These are phyloP conservation scores for Wickerhamomyces sydowiorum DNA, from an alignment of 805 yeast species.

Conservation along the genomic window DNA sequence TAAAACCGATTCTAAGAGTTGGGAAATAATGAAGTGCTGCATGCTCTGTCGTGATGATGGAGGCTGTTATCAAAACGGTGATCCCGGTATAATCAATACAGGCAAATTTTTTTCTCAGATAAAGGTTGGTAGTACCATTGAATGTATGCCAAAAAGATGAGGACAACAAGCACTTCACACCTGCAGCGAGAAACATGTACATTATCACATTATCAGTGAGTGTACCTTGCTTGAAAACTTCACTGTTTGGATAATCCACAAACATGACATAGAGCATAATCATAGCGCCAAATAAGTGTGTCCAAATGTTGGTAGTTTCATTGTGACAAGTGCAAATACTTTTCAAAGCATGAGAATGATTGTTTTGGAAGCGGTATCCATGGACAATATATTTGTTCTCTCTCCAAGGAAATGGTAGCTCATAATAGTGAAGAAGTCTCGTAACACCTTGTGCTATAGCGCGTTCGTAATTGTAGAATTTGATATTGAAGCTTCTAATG, in stretches of 20 bases:
- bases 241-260: constrained; percentile 59
- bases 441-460: constrained; percentile 37
- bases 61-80: constrained; percentile 82
- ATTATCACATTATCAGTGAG: constrained; percentile 44
- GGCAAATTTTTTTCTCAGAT: constrained; percentile 68
- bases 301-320: constrained; percentile 91
- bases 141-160: constrained; percentile 92
- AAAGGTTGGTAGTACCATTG: constrained; percentile 62
- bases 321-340: constrained; percentile 68
- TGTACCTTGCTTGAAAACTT: constrained; percentile 37
- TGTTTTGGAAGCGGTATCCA: constrained; percentile 80
- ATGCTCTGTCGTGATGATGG: constrained; percentile 83
- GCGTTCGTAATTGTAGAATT: constrained; percentile 39
- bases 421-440: constrained; percentile 69
- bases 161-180: constrained; percentile 69
- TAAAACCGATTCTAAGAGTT: constrained; percentile 39
- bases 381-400: constrained; percentile 80
- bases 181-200: constrained; percentile 62
- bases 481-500: constrained; percentile 23
- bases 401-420: constrained; percentile 88
- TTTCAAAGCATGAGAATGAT: constrained; percentile 51
- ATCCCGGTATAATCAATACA: constrained; percentile 96
- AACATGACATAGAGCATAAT: constrained; percentile 50
- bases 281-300: constrained; percentile 71
- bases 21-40: constrained; percentile 64